Evolutionary conservation across 1,139 yeast species (phyloP), one percentile per base, ranked within the genome.

Genomic region (Diutina siamensis): DNA sequence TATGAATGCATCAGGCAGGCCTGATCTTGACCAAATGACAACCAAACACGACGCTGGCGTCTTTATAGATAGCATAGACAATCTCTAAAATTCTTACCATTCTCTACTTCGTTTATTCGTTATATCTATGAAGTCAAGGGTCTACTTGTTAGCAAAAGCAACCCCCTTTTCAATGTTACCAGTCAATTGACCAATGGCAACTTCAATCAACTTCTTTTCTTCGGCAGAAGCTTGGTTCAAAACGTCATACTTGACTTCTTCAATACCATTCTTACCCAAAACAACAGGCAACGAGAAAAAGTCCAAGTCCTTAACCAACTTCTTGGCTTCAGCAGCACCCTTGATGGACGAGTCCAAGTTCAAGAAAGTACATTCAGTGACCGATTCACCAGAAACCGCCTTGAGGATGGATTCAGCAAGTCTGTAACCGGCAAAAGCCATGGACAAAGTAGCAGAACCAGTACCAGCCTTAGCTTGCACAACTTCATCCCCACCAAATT

Each of bases 261-360:
- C 80, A 54, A 86, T 87, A 74, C 99, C 99, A 53, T 81, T 71
- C 64, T 84, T 83, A 57, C 96, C 94, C 58, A 92, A 80, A 55
- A 83, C 78, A 54, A 89, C 95, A 58, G 86, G 88, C 57, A 95
- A 81, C 44, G 97, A 87, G 74, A 92, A 92, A 81, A 83, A 92
- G 53, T 83, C 92, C 59, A 89, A 83, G 59, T 88, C 92, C 63
- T 83, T 86, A 50, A 72, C 71, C 73, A 68, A 64, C 57, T 68
- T 65, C 60, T 83, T 83, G 74, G 80, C 94, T 61, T 95, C 97
- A 51, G 85, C 73, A 56, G 84, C 89, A 52, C 76, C 76, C 57
- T 65, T 63, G 52, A 69, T 38, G n/a, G 31, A 57, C 46, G 62
- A 53, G 55, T 65, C 67, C 57, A 69, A 64, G 57, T 69, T 60